Conservation (phyloP, 202 grass and related monocot genomes). For the Schoenoplectus triqueter region DNA sequence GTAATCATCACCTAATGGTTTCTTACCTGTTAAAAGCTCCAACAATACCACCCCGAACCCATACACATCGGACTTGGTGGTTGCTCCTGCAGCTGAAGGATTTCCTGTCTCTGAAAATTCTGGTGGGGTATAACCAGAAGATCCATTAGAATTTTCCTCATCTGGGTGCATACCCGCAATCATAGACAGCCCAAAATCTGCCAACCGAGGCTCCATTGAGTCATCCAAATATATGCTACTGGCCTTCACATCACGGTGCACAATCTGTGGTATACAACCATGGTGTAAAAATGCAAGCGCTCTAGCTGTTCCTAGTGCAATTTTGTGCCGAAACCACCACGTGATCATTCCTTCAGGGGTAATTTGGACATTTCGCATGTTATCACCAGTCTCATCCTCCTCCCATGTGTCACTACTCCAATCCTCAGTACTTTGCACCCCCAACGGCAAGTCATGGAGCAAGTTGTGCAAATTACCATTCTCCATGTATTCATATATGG, state of each 20-base stretch:
- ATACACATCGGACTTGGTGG: constrained; percentile 72
- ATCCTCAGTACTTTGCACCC: constrained; percentile 86
- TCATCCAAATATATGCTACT: constrained; percentile 93
- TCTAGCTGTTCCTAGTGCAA: constrained; percentile 75
- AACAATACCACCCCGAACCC: constrained; percentile 89
- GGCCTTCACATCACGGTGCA: constrained; percentile 91
- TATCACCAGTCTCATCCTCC: constrained; percentile 47
- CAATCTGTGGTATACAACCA: constrained; percentile 84
- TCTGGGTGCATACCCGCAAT: constrained; percentile 50
- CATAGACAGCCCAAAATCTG: constrained; percentile 82
- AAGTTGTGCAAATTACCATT: constrained; percentile 91
- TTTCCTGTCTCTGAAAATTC: constrained; percentile 75
- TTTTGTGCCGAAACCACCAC: constrained; percentile 92
- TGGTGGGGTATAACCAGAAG: constrained; percentile 61
- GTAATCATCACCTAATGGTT: constrained; percentile 70
- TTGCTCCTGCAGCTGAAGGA: constrained; percentile 39
- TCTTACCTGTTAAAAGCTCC: constrained; percentile 90
- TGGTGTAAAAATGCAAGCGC: constrained; percentile 97
- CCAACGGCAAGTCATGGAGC: constrained; percentile 85
- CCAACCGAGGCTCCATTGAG: constrained; percentile 76
- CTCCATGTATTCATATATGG: constrained; percentile 98
- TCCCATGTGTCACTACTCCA: constrained; percentile 98
- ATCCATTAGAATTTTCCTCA: constrained; percentile 47
- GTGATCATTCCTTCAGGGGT: constrained; percentile 68
- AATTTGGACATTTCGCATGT: constrained; percentile 51